A percentile compares a stretch with the other conserved stretches of the same genome.
phyloP scores from a whole-genome alignment of 805 yeast species.

The Ogataea parapolymorpha region DNA sequence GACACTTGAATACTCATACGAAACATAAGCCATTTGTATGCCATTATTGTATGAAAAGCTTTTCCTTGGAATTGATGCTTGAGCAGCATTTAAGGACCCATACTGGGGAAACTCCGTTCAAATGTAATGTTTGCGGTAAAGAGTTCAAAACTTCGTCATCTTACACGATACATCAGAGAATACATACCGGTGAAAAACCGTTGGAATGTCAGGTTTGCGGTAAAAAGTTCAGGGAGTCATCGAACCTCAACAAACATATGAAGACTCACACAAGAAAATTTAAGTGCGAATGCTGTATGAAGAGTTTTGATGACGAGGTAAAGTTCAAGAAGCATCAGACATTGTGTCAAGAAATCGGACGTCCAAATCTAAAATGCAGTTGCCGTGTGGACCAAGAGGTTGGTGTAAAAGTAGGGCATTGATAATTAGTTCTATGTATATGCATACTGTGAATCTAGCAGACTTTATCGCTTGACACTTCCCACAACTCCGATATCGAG shows the following conservation, averaged over 20 bases:
- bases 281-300: slow-evolving; percentile 51
- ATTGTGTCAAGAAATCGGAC: slow-evolving; percentile 16
- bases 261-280: slow-evolving; percentile 62
- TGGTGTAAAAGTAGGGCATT: background rate
- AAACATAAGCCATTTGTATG: slow-evolving; percentile 79
- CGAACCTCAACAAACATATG: slow-evolving; percentile 86
- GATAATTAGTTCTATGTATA: background rate
- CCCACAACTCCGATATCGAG: slow-evolving; percentile 38
- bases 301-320: slow-evolving; percentile 45
- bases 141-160: slow-evolving; percentile 79
- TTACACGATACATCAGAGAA: slow-evolving; percentile 75
- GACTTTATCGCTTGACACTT: slow-evolving; percentile 5
- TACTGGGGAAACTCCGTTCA: slow-evolving; percentile 85
- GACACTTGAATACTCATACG: slow-evolving; percentile 90
- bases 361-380: background rate
- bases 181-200: slow-evolving; percentile 91
- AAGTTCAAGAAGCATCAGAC: slow-evolving; percentile 40
- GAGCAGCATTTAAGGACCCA: slow-evolving; percentile 81
- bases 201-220: slow-evolving; percentile 76
- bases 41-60: slow-evolving; percentile 59
- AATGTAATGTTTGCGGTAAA: slow-evolving; percentile 71
- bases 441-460: background rate
- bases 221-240: slow-evolving; percentile 82
- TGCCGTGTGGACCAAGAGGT: slow-evolving; percentile 7
- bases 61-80: slow-evolving; percentile 75